Evolutionary conservation across 202 grass and related monocot species (phyloP).

Genomic region (Digitaria exilis): DNA sequence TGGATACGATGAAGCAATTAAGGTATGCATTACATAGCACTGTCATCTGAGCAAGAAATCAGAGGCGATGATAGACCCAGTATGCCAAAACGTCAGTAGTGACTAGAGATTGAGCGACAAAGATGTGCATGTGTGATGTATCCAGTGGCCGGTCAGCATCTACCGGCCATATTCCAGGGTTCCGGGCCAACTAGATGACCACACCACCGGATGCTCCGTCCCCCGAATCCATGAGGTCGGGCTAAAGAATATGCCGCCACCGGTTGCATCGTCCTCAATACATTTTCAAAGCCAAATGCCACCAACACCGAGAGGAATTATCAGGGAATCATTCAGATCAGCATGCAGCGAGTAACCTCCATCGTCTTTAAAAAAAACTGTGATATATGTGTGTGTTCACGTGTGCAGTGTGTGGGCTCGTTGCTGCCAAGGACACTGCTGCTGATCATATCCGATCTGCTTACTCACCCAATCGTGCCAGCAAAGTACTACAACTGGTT

Average conservation of each 20-base stretch:
- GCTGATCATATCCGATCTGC: background rate
- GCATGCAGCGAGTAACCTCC: background rate
- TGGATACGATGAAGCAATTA: background rate
- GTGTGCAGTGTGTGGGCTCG: slow-evolving; percentile 9
- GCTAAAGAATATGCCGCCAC: slow-evolving; percentile 37
- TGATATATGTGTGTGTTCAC: slow-evolving; percentile 20
- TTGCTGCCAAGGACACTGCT: background rate
- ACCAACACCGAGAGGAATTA: background rate
- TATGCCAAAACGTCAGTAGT: background rate
- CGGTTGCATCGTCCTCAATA: slow-evolving; percentile 27
- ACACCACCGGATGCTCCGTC: slow-evolving; percentile 24
- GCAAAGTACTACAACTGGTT: background rate
- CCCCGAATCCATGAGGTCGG: background rate
- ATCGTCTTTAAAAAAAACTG: background rate
- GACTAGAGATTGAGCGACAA: background rate
- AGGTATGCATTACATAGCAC: background rate
- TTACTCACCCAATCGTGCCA: background rate
- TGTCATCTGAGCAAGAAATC: background rate
- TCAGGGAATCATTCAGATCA: slow-evolving; percentile 24
- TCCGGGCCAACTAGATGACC: background rate
- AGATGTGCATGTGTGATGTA: too few relatives aligned
- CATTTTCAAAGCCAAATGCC: slow-evolving; percentile 4
- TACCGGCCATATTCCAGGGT: slow-evolving; percentile 26
- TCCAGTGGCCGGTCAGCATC: background rate
- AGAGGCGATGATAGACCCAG: too few relatives aligned